Evolutionary conservation across 192 early-diverging fungal genomes (phyloP), one percentile per base, ranked within the genome.

Genomic region (Podila horticola): DNA sequence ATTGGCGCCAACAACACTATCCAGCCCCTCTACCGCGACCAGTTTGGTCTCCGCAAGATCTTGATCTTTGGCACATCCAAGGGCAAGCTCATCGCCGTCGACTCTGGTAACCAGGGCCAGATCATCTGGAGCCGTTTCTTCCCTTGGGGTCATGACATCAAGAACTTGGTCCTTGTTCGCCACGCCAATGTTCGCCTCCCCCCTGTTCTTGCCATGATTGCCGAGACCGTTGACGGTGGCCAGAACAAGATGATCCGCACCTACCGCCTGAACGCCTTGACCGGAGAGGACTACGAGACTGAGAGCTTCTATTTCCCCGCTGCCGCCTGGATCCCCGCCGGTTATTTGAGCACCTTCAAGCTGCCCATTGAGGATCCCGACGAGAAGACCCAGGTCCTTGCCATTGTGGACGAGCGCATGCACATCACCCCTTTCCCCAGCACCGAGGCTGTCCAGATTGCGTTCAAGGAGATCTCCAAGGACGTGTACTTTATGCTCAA

Each of bases 1-100:
- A 81, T 81, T 19, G 70, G 70, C 31, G 41, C 31, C 38, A 72
- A 81, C 62, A 81, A 58, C 2, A 73, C 77, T 31, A 62, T 66
- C n/a, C 50, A 52, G 19, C 63, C 75, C 34, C 67, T 90, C 13
- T 84, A 90, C 57, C 75, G 91, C 20, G 93, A 94, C 63, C 82
- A 84, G 62, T 89, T 92, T 86, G 98, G 98, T 3, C 88, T 97
- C 67, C 91, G 94, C 67, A 97, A 98, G 82, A 85, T 98, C n/a
- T 82, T 95, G 24, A 79, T 99, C 15, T 93, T 96, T 75, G 91
- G 88, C 10, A 89, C 96, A 20, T 62, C 82, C 4, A 94, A 88
- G 4, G 96, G 96, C 69, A 95, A 95, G 62, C 59, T 99, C 15
- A 84, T 94, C 33, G 97, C 95, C 7, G 84, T 97, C 24, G 93